Evolutionary conservation across 208 protist genomes (phyloP), one percentile per base, ranked within the genome.

Genomic region (Crithidia brevicula): DNA sequence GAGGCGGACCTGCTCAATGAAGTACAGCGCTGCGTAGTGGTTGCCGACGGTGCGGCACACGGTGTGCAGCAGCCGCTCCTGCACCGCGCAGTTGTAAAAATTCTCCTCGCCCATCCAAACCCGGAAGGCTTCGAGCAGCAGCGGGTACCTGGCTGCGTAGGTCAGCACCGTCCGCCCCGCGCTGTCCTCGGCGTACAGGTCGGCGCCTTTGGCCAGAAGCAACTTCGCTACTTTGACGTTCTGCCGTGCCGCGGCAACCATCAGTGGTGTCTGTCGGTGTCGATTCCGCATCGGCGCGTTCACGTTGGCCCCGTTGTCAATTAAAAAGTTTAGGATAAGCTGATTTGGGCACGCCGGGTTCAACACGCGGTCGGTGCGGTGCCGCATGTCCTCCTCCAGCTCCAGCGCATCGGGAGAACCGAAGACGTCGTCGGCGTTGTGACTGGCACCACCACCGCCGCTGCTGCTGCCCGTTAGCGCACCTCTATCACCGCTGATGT

Each of bases 301-400:
- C n/a, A 91, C 65, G 54, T 91, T 73, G 11, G 82, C 85, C 5
- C 83, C 86, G 64, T 91, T 89, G 64, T 96, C 86, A 23, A 96
- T 62, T 1, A 96, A 75, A 49, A 96, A 91, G 2, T 50, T 52
- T 13, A 94, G 65, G n/a, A 93, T 85, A 5, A 81, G 53, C 22
- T 68, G 59, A 40, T 95, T 91, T 0, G 51, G 56, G 47, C 81
- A 88, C 4, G 60, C 66, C 8, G 54, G 30, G 56, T 67, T 34
- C 22, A 86, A 46, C n/a, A 67, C 22, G 27, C 53, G 3, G 15
- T 50, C 43, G 4, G 58, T 52, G 43, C 42, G 34, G 31, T 36
- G 31, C 18, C 28, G 50, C 2, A n/a, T 27, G 3, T 73, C 52
- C 20, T 76, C 71, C 4, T 68, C 58, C 36, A 49, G 40, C 40